A percentile compares a stretch with the other conserved stretches of the same genome.
Evolutionary conservation across 2,329 filamentous ascomycete species (phyloP).

Genomic region (Hypomyces perniciosus): DNA sequence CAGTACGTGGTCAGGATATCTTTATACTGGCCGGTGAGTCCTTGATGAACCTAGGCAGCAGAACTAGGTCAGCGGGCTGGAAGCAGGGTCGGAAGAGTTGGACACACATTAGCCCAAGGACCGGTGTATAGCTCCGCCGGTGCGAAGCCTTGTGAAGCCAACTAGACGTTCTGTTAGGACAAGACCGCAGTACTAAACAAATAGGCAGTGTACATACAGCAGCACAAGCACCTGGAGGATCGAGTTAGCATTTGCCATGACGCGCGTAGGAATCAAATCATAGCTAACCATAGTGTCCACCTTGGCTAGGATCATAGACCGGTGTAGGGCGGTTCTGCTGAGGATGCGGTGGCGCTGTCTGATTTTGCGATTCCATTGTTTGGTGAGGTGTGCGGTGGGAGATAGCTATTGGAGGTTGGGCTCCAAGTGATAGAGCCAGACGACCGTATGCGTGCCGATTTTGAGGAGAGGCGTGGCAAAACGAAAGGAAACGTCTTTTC

Average conservation of each 20-base stretch:
- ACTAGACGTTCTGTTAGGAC: constrained; percentile 44
- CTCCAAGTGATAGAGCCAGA: neutral
- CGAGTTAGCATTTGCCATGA: constrained; percentile 13
- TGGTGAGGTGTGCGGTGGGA: constrained; percentile 9
- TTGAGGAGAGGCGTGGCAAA: neutral
- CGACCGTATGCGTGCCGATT: neutral
- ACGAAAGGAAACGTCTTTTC: too few species aligned
- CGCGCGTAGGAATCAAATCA: neutral
- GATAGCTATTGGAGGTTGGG: neutral
- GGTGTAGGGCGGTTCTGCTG: constrained; percentile 56
- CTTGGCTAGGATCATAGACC: constrained; percentile 67
- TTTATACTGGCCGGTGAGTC: constrained; percentile 84
- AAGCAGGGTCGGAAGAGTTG: neutral
- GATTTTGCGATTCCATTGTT: constrained; percentile 36
- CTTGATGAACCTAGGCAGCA: constrained; percentile 74
- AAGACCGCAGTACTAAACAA: neutral
- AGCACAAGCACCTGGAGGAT: constrained; percentile 40
- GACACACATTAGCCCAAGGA: constrained; percentile 84
- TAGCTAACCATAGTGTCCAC: constrained; percentile 68
- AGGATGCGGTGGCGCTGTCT: constrained; percentile 46
- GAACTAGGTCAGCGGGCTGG: neutral
- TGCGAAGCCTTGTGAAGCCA: constrained; percentile 80
- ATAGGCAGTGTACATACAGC: constrained; percentile 28
- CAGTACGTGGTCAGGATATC: constrained; percentile 98
- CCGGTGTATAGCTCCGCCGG: constrained; percentile 93